phyloP scores from a whole-genome alignment of 371 early-diverging fungal species.

The Mortierella sp. region DNA sequence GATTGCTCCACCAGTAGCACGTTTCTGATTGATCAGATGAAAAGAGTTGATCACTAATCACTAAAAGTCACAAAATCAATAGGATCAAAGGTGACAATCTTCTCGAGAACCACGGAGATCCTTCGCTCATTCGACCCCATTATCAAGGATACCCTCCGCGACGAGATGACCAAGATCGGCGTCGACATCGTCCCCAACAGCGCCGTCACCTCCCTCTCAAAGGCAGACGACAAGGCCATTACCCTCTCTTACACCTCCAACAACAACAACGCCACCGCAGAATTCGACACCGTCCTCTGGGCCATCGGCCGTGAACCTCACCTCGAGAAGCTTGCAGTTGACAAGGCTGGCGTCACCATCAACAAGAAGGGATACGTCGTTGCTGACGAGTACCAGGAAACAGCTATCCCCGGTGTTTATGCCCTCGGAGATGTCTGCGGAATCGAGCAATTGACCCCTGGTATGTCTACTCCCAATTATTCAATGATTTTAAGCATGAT shows the following conservation, averaged over 20 bases:
- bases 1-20: too few species aligned
- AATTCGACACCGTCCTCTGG: conserved; percentile 84
- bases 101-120: conserved; percentile 89
- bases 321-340: conserved; percentile 77
- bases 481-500: not conserved
- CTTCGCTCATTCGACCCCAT: conserved; percentile 93
- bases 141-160: conserved; percentile 86
- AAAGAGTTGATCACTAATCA: not conserved
- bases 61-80: not conserved
- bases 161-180: conserved; percentile 81
- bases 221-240: conserved; percentile 56
- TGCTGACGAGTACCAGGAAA: conserved; percentile 92
- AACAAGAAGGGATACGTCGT: conserved; percentile 78
- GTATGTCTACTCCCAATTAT: conserved; percentile 37
- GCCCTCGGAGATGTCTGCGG: conserved; percentile 98
- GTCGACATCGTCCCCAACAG: conserved; percentile 81
- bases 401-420: conserved; percentile 76
- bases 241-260: conserved; percentile 61
- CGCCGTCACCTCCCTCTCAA: conserved; percentile 64
- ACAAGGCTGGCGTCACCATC: conserved; percentile 72
- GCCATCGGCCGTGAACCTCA: conserved; percentile 92
- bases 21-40: not conserved
- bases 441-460: conserved; percentile 93
- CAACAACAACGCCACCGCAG: conserved; percentile 58
- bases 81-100: conserved; percentile 90